Conservation (phyloP, 768 basidiomycete genomes). For the Grammothele lineata region DNA sequence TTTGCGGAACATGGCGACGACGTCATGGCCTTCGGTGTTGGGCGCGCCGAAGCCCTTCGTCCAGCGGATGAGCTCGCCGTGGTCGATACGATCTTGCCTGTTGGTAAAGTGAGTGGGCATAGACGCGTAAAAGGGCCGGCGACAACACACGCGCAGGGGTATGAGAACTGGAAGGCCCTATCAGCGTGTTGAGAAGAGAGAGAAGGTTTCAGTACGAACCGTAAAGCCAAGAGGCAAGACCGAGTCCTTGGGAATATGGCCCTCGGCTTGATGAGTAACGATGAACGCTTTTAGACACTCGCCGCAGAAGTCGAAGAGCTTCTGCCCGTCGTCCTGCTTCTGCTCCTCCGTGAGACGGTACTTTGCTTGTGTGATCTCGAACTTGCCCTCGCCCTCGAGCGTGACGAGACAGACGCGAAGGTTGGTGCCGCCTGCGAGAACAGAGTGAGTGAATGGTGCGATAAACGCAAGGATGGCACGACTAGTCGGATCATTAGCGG, state of each 20-base stretch:
- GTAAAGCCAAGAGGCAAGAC: slow-evolving; percentile 89
- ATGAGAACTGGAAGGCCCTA: slow-evolving; percentile 66
- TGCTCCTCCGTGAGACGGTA: slow-evolving; percentile 97
- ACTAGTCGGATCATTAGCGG: too few relatives aligned
- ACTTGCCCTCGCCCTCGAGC: slow-evolving; percentile 89
- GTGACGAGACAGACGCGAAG: slow-evolving; percentile 97
- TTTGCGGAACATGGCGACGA: slow-evolving; percentile 87
- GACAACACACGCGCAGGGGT: slow-evolving; percentile 84
- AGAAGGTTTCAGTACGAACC: slow-evolving; percentile 40
- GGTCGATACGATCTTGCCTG: slow-evolving; percentile 93
- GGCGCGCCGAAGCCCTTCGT: slow-evolving; percentile 97
- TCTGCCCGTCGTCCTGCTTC: slow-evolving; percentile 95
- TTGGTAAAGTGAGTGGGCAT: neutral
- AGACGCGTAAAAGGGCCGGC: neutral
- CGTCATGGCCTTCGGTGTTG: slow-evolving; percentile 90
- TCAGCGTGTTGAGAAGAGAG: slow-evolving; percentile 7
- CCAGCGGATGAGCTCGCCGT: slow-evolving; percentile 94
- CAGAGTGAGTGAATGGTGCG: too few relatives aligned
- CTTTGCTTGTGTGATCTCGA: slow-evolving; percentile 96
- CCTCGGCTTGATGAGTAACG: slow-evolving; percentile 59
- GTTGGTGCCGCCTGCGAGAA: slow-evolving; percentile 80
- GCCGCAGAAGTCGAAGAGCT: slow-evolving; percentile 96
- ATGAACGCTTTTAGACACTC: slow-evolving; percentile 90
- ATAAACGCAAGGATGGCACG: too few relatives aligned
- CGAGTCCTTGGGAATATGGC: slow-evolving; percentile 47